Evolutionary conservation across 1,284 basidiomycete species (phyloP).

Genomic region (Termitomyces sp.): DNA sequence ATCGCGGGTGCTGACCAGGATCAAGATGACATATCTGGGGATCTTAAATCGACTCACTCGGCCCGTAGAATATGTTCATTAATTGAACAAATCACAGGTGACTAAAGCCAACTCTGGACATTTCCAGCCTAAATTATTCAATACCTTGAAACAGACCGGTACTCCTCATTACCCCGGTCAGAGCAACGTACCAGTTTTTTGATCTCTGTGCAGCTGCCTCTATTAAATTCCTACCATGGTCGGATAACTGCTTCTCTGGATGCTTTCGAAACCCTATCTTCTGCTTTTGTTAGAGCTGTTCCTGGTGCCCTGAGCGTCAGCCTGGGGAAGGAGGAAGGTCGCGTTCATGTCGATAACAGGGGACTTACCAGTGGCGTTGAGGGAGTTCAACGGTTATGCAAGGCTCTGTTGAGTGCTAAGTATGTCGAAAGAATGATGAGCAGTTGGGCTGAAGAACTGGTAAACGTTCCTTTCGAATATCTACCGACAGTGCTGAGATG

Average conservation of each 20-base stretch:
- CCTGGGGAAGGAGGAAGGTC: constrained; percentile 38
- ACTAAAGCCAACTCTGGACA: constrained; percentile 13
- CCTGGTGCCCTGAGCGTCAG: constrained; percentile 76
- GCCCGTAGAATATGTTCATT: constrained; percentile 79
- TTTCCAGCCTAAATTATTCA: not conserved
- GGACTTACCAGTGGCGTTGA: constrained; percentile 73
- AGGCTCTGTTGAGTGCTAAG: constrained; percentile 75
- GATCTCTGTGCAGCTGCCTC: constrained; percentile 77
- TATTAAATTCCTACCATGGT: constrained; percentile 72
- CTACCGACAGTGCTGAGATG: constrained; percentile 2
- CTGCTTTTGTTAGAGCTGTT: constrained; percentile 82
- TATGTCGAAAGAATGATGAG: constrained; percentile 67
- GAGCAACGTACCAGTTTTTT: constrained; percentile 81
- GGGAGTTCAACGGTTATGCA: constrained; percentile 76
- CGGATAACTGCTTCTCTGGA: constrained; percentile 84
- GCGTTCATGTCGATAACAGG: constrained; percentile 51
- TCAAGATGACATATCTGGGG: constrained; percentile 37
- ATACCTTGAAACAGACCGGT: constrained; percentile 59
- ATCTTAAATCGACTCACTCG: constrained; percentile 69
- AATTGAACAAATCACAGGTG: constrained; percentile 84
- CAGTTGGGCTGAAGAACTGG: constrained; percentile 82
- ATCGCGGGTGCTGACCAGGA: constrained; percentile 60
- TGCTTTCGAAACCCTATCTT: constrained; percentile 89
- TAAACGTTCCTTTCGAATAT: constrained; percentile 32
- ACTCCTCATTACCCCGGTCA: constrained; percentile 78